phyloP scores from a whole-genome alignment of 306 rosid genomes.

The Abrus pulchellus region DNA sequence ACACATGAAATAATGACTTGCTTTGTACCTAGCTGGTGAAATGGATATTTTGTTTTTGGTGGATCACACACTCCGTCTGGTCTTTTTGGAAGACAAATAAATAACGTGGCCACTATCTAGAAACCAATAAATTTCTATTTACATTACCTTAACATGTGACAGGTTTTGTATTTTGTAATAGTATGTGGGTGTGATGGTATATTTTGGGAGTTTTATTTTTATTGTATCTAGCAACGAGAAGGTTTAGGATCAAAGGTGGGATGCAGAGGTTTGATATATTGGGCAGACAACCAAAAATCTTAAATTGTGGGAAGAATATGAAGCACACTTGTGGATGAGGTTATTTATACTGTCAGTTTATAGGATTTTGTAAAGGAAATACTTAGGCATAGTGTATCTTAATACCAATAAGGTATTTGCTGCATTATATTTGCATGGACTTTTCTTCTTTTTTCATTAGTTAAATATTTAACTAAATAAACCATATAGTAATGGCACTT shows the following conservation, averaged over 20 bases:
- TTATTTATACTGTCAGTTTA: neutral
- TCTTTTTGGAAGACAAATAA: neutral
- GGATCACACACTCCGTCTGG: neutral
- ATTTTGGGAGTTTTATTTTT: slow-evolving; percentile 9
- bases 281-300: neutral
- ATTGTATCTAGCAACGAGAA: slow-evolving; percentile 3
- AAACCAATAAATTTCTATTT: neutral
- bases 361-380: neutral
- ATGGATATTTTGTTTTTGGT: neutral
- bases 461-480: slow-evolving; percentile 15
- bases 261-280: neutral
- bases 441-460: neutral
- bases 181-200: neutral
- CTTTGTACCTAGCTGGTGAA: neutral
- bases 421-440: slow-evolving; percentile 16
- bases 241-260: slow-evolving; percentile 7
- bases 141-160: neutral
- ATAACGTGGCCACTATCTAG: slow-evolving; percentile 3
- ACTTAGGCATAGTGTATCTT: neutral
- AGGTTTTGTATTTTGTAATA: neutral
- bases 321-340: neutral
- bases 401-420: neutral
- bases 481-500: neutral
- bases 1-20: neutral
- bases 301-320: slow-evolving; percentile 8